Conservation (phyloP, 805 yeast species). For the Priceomyces haplophilus region DNA sequence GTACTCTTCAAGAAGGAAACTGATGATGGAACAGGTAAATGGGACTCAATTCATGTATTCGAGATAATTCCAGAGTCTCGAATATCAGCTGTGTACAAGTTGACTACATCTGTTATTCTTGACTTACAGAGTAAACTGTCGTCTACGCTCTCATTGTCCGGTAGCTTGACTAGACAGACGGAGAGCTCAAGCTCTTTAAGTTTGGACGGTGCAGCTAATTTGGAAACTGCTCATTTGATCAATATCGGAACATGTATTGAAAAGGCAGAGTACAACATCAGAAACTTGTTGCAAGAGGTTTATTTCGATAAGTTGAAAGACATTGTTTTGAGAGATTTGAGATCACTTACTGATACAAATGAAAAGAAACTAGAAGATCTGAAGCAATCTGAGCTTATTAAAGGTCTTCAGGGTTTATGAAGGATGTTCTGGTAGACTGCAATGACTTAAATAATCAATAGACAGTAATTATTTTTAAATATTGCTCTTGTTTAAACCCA, state of each 20-base stretch:
- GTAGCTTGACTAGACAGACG: conserved; percentile 81
- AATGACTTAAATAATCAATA: background rate
- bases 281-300: conserved; percentile 87
- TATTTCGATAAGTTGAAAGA: conserved; percentile 94
- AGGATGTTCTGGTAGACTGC: background rate
- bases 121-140: conserved; percentile 46
- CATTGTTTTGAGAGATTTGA: conserved; percentile 53
- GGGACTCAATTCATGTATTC: conserved; percentile 95
- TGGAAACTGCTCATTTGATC: conserved; percentile 69
- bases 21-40: conserved; percentile 51
- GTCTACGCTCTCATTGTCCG: conserved; percentile 55
- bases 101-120: conserved; percentile 85
- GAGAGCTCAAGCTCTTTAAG: conserved; percentile 50
- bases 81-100: conserved; percentile 50
- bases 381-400: conserved; percentile 35
- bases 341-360: conserved; percentile 35
- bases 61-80: conserved; percentile 54
- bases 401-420: conserved; percentile 36
- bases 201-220: conserved; percentile 29
- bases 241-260: conserved; percentile 85
- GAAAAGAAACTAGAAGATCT: conserved; percentile 28
- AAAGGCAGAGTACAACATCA: conserved; percentile 80
- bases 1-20: conserved; percentile 74
- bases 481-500: background rate
- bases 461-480: background rate